Conservation (phyloP, 441 rosid genomes). For the Gossypium schwendimanii region DNA sequence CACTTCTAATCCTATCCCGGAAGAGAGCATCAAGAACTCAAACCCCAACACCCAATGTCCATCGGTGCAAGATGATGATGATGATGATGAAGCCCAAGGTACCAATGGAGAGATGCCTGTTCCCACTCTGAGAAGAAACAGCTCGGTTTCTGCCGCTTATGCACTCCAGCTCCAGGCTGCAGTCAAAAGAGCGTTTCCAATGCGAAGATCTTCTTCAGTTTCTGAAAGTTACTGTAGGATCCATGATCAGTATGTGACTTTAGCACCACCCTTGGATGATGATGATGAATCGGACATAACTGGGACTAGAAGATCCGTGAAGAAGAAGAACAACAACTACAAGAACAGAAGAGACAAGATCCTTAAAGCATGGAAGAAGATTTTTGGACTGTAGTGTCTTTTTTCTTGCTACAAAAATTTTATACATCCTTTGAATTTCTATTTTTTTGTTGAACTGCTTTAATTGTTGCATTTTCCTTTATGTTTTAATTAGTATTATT, state of each 20-base stretch:
- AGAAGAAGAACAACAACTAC: conserved; percentile 32
- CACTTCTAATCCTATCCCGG: neutral
- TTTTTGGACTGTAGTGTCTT: conserved; percentile 45
- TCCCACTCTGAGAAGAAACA: conserved; percentile 44
- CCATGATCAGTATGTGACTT: conserved; percentile 55
- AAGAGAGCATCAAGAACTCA: conserved; percentile 8
- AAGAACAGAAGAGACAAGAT: conserved; percentile 43
- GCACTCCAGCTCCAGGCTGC: conserved; percentile 32
- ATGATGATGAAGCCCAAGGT: neutral
- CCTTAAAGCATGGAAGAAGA: conserved; percentile 67
- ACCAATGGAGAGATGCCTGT: conserved; percentile 13
- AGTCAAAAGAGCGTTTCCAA: conserved; percentile 50
- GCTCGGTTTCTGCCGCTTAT: conserved; percentile 48
- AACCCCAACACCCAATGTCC: conserved; percentile 14
- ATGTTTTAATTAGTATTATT: neutral
- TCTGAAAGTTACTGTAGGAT: conserved; percentile 74
- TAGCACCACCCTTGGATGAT: conserved; percentile 33
- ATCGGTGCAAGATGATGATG: conserved; percentile 14
- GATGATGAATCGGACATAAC: conserved; percentile 22
- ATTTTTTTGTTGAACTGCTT: neutral
- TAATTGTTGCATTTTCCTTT: neutral
- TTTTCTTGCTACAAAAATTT: neutral
- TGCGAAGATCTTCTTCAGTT: conserved; percentile 73
- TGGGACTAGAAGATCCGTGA: conserved; percentile 29
- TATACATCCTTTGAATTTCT: neutral